Evolutionary conservation across 768 basidiomycete genomes (phyloP).

Genomic region (Crassisporium funariophilum): DNA sequence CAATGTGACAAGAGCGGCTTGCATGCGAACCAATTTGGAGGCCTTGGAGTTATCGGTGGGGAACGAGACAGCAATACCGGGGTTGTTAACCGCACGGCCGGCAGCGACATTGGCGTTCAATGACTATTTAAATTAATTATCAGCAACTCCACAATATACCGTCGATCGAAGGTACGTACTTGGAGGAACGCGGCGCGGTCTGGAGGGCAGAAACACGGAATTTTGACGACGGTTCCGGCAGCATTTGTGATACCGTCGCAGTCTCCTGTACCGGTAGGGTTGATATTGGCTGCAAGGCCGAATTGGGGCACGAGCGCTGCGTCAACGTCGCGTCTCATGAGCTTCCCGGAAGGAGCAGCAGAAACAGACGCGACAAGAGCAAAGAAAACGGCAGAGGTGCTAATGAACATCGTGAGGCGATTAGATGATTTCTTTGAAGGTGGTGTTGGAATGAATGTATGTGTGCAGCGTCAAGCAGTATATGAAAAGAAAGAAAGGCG

Average conservation of each 20-base stretch:
- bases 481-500: too few species aligned
- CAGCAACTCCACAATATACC: neutral
- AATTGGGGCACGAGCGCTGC: slow-evolving; percentile 56
- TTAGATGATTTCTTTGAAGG: slow-evolving; percentile 4
- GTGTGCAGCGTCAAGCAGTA: too few species aligned
- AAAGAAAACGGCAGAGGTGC: slow-evolving; percentile 21
- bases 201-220: slow-evolving; percentile 71
- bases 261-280: slow-evolving; percentile 61
- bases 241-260: slow-evolving; percentile 67
- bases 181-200: slow-evolving; percentile 50
- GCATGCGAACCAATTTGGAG: slow-evolving; percentile 57
- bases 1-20: slow-evolving; percentile 63
- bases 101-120: slow-evolving; percentile 60
- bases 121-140: slow-evolving; percentile 22
- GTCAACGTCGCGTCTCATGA: slow-evolving; percentile 41
- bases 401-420: slow-evolving; percentile 30
- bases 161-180: too few species aligned
- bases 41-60: slow-evolving; percentile 57
- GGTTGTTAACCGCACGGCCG: slow-evolving; percentile 68
- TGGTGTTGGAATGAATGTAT: too few species aligned
- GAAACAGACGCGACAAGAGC: slow-evolving; percentile 37
- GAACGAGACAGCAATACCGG: slow-evolving; percentile 58
- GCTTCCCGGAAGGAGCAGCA: slow-evolving; percentile 34
- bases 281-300: slow-evolving; percentile 54
- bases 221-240: slow-evolving; percentile 55